A percentile compares a stretch with the other conserved stretches of the same genome.
Evolutionary conservation across 2,329 filamentous ascomycete genomes (phyloP).

Genomic region (Diaporthe helianthi): DNA sequence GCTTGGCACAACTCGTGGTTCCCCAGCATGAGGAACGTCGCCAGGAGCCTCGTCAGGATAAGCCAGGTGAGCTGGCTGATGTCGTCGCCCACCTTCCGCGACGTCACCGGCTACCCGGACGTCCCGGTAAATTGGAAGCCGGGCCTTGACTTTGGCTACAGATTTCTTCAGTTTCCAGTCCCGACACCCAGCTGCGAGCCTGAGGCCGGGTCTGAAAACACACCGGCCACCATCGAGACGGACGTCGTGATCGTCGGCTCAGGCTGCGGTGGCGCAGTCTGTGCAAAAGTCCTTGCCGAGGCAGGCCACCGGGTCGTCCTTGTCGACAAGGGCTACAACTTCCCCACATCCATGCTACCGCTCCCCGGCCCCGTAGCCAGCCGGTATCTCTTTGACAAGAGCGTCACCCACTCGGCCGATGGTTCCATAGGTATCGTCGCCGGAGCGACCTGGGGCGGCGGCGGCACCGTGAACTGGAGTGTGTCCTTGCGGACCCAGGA

Average conservation of each 20-base stretch:
- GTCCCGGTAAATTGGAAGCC: slow-evolving; percentile 59
- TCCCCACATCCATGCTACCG: slow-evolving; percentile 72
- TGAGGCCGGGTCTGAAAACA: slow-evolving; percentile 37
- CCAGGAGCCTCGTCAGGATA: slow-evolving; percentile 62
- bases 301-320: slow-evolving; percentile 78
- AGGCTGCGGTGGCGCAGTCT: slow-evolving; percentile 84
- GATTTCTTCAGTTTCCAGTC: slow-evolving; percentile 65
- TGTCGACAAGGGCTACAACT: slow-evolving; percentile 81
- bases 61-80: slow-evolving; percentile 62
- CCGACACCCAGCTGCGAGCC: slow-evolving; percentile 41
- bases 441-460: slow-evolving; percentile 79
- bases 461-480: slow-evolving; percentile 85
- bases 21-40: slow-evolving; percentile 59
- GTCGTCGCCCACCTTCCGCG: slow-evolving; percentile 60
- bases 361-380: slow-evolving; percentile 68
- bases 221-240: slow-evolving; percentile 68
- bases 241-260: slow-evolving; percentile 89
- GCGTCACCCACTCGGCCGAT: slow-evolving; percentile 61
- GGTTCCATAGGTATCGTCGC: slow-evolving; percentile 65
- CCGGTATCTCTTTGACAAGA: slow-evolving; percentile 73
- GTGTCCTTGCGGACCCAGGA: slow-evolving; percentile 70
- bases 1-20: slow-evolving; percentile 67
- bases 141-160: slow-evolving; percentile 60
- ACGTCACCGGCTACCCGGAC: slow-evolving; percentile 64
- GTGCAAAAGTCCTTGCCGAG: slow-evolving; percentile 80